Evolutionary conservation across 352 stramenopile species (phyloP).

Genomic region (Pelagophyceae sp.): DNA sequence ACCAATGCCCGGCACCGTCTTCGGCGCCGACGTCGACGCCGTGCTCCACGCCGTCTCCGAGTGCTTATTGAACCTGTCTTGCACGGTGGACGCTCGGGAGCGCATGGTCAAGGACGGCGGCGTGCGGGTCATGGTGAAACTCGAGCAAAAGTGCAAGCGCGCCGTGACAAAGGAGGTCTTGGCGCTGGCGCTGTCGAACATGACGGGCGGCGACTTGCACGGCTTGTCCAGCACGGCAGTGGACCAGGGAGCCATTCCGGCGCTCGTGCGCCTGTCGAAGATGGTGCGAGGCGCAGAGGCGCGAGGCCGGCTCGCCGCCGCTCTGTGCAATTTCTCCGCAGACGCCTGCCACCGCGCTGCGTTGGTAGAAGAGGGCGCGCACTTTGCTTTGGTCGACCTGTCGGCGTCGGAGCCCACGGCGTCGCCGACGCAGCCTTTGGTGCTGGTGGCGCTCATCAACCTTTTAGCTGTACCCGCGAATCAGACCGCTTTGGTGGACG

Average conservation of each 20-base stretch:
- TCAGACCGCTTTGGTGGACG: constrained; percentile 13
- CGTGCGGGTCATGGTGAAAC: constrained; percentile 55
- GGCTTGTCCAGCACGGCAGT: neutral
- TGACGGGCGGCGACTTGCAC: neutral
- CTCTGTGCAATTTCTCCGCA: constrained; percentile 4
- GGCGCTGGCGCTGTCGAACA: neutral
- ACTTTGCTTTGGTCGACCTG: neutral
- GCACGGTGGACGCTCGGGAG: neutral
- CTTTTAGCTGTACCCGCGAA: constrained; percentile 16
- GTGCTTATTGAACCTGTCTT: neutral
- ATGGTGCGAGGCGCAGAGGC: neutral
- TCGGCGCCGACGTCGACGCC: neutral
- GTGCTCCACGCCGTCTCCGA: neutral
- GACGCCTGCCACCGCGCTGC: neutral
- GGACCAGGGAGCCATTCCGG: neutral
- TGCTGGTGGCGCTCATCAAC: constrained; percentile 24
- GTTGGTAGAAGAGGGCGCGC: neutral
- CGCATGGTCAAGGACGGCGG: constrained; percentile 64
- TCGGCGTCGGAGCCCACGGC: neutral
- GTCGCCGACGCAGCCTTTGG: neutral
- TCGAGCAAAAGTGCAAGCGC: constrained; percentile 62
- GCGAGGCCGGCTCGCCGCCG: neutral
- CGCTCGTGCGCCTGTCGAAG: neutral
- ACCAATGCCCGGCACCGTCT: neutral
- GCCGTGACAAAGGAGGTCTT: neutral